Conservation (phyloP, 352 stramenopile species). For the Globisporangium splendens region DNA sequence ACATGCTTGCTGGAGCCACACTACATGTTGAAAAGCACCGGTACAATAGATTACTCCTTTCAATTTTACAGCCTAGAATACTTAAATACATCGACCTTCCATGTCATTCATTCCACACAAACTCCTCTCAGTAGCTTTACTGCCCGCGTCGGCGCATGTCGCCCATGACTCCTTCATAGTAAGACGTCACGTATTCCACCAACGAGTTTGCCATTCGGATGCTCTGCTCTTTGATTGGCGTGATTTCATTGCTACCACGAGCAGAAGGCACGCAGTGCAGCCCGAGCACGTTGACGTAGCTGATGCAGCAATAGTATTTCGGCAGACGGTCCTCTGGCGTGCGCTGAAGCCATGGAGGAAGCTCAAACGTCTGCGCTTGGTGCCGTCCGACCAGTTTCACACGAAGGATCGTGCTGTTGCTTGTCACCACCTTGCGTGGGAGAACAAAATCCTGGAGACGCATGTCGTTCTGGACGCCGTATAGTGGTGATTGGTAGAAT, state of each 20-base stretch:
- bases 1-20: no score
- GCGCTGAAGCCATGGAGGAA: slow-evolving; percentile 44
- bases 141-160: slow-evolving; percentile 41
- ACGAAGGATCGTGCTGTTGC: slow-evolving; percentile 41
- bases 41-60: slow-evolving; percentile 1
- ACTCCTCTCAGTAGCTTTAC: slow-evolving; percentile 15
- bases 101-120: background rate
- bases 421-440: slow-evolving; percentile 38
- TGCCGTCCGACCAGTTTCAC: slow-evolving; percentile 66
- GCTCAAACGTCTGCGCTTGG: slow-evolving; percentile 68
- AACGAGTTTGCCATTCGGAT: slow-evolving; percentile 41
- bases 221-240: slow-evolving; percentile 27
- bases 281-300: slow-evolving; percentile 67
- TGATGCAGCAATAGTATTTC: slow-evolving; percentile 82
- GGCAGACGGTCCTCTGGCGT: slow-evolving; percentile 38
- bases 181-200: slow-evolving; percentile 59
- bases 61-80: slow-evolving; percentile 13
- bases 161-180: slow-evolving; percentile 48
- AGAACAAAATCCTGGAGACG: slow-evolving; percentile 59
- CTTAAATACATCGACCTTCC: slow-evolving; percentile 9
- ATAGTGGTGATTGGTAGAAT: slow-evolving; percentile 57
- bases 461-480: slow-evolving; percentile 69
- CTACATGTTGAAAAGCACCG: no score
- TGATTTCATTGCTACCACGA: slow-evolving; percentile 4
- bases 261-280: slow-evolving; percentile 27